Base-by-base conservation (phyloP, 371 early-diverging fungal species). In the Mortierella sp. region DNA sequence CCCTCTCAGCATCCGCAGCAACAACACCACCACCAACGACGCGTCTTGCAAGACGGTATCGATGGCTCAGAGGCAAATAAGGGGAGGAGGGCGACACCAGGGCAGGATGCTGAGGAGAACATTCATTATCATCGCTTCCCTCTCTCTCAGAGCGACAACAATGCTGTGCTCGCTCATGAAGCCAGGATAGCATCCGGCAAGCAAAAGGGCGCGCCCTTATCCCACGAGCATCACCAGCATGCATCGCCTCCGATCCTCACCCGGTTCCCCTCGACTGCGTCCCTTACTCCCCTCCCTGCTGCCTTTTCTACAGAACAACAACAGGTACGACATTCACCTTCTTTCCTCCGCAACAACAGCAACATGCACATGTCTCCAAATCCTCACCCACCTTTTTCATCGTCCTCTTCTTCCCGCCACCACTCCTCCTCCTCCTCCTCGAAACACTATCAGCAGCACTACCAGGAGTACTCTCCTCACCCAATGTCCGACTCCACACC, bases 21-120 rank as follows among this genome's bases (percentile, higher is more conserved):
- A 3, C n/a, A 40, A 46, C 73, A 72, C 19, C 28, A 57, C 1
- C 73, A 71, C 46, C 75, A 75, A 34, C 74, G 24, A 71, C 79
- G 71, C n/a, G 69, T 43, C n/a, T 54, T 53, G 28, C 64, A 50
- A 21, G 69, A 78, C 31, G 19, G 54, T 48, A 43, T 24, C 50
- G 50, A 75, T 44, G 59, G 76, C 16, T 16, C 34, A 37, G 64
- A 64, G 21, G 16, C 64, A 2, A 21, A 64, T 9, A 64, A 37
- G 10, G 64, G 24, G 21, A 64, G 64, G 64, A 64, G 37, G 3
- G 43, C 43, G 43, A 8, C 40, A 2, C 8, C 8, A 37, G 64
- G 64, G 21, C 64, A 64, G 8, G 21, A 5, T 21, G 28, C 40
- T 10, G 64, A 64, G 8, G 70, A 46, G 44, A 70, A 70, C 48